phyloP scores from a whole-genome alignment of 1,284 basidiomycete species.

The Cutaneotrichosporon cutaneum region DNA sequence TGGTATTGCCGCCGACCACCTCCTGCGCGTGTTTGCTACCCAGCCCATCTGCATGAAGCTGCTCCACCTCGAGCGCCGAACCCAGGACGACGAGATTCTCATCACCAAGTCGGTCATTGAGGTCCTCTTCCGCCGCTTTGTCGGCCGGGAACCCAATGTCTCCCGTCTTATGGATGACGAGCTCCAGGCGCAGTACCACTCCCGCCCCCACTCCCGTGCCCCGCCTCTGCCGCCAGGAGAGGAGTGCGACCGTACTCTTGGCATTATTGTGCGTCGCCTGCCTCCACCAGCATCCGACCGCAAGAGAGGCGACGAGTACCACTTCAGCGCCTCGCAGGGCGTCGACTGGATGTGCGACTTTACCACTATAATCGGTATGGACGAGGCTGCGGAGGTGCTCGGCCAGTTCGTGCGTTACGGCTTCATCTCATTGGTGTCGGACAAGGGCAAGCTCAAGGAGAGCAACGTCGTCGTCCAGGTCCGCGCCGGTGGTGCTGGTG shows the following conservation, averaged over 20 bases:
- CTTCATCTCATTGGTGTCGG: conserved; percentile 72
- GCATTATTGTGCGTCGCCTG: conserved; percentile 47
- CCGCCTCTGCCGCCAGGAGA: conserved; percentile 32
- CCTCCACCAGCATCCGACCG: conserved; percentile 20
- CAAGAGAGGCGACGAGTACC: conserved; percentile 59
- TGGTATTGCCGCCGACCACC: conserved; percentile 87
- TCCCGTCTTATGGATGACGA: conserved; percentile 46
- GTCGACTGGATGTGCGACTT: conserved; percentile 98
- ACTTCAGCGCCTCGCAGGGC: conserved; percentile 80
- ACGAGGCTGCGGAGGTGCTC: conserved; percentile 95
- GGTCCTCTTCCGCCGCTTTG: conserved; percentile 91
- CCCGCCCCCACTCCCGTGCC: conserved; percentile 40
- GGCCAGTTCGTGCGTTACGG: conserved; percentile 97
- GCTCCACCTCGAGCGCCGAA: conserved; percentile 89
- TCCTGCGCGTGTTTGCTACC: conserved; percentile 82
- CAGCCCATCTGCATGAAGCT: conserved; percentile 99
- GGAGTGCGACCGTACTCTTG: conserved; percentile 55
- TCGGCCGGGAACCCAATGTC: conserved; percentile 81
- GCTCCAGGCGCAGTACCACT: conserved; percentile 47
- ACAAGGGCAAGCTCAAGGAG: conserved; percentile 72
- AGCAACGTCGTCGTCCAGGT: conserved; percentile 85
- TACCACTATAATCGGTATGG: conserved; percentile 89
- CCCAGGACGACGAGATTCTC: conserved; percentile 94
- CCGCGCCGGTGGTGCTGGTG: conserved; percentile 45
- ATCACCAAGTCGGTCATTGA: conserved; percentile 91